Evolutionary conservation across 2,329 filamentous ascomycete genomes (phyloP).

Genomic region (Fusarium circinatum): DNA sequence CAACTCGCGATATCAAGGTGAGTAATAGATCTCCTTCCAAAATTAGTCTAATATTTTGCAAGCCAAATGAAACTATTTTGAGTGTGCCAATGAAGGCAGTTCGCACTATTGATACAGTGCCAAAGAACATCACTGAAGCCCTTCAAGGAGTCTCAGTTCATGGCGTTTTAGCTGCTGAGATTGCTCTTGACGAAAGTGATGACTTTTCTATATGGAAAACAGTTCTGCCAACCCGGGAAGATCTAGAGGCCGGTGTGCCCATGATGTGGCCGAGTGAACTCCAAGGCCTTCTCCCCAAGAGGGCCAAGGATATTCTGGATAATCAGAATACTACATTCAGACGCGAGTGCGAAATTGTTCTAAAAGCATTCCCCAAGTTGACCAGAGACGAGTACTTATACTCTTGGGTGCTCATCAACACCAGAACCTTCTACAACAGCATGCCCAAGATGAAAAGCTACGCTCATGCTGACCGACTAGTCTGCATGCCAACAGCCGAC

Average conservation of each 20-base stretch:
- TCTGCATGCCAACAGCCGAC: constrained; percentile 77
- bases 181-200: constrained; percentile 64
- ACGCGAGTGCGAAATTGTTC: constrained; percentile 53
- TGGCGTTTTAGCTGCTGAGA: constrained; percentile 75
- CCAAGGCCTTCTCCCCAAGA: constrained; percentile 58
- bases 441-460: constrained; percentile 56
- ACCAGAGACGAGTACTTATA: constrained; percentile 60
- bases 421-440: constrained; percentile 69
- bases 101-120: constrained; percentile 70
- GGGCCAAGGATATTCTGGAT: constrained; percentile 57
- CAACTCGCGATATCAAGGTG: constrained; percentile 74
- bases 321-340: constrained; percentile 61
- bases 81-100: constrained; percentile 72
- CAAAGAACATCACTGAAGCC: constrained; percentile 61
- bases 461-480: constrained; percentile 68
- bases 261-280: constrained; percentile 60
- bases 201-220: constrained; percentile 69
- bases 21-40: background rate
- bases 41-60: background rate
- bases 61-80: constrained; percentile 67
- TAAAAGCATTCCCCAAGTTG: constrained; percentile 44
- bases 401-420: constrained; percentile 70
- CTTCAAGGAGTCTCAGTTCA: constrained; percentile 72
- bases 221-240: constrained; percentile 71
- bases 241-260: constrained; percentile 60